Evolutionary conservation across 2,329 filamentous ascomycete genomes (phyloP).

Genomic region (Ophiostoma novo-ulmi): DNA sequence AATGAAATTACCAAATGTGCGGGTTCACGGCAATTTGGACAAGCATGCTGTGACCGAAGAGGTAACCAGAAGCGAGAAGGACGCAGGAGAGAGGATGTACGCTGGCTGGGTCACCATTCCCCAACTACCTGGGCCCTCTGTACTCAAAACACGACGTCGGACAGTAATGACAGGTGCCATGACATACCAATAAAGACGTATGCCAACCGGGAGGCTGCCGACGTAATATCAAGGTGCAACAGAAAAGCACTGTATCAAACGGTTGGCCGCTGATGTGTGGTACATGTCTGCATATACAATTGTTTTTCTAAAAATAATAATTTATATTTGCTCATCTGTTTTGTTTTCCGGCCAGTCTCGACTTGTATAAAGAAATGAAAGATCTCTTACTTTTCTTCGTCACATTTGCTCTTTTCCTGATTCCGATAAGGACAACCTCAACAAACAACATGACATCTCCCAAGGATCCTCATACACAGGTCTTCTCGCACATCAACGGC

Average conservation of each 20-base stretch:
- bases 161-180: neutral
- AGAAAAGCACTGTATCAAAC: neutral
- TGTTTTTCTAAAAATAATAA: too few relatives aligned
- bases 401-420: too few relatives aligned
- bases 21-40: too few relatives aligned
- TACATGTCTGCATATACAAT: neutral
- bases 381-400: neutral
- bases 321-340: neutral
- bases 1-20: too few relatives aligned
- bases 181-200: neutral
- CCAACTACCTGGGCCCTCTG: neutral
- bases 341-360: neutral
- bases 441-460: constrained; percentile 19
- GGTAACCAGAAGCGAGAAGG: neutral
- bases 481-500: constrained; percentile 45
- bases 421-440: neutral
- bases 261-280: neutral
- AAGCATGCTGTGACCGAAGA: neutral
- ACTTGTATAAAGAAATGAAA: neutral
- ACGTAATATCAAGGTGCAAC: neutral
- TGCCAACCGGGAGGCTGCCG: neutral
- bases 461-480: constrained; percentile 32
- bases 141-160: neutral
- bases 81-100: neutral
- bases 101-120: neutral